These are phyloP conservation scores for Escovopsis sp. DNA, from an alignment of 2,329 filamentous ascomycete genomes.

Conservation along the genomic window DNA sequence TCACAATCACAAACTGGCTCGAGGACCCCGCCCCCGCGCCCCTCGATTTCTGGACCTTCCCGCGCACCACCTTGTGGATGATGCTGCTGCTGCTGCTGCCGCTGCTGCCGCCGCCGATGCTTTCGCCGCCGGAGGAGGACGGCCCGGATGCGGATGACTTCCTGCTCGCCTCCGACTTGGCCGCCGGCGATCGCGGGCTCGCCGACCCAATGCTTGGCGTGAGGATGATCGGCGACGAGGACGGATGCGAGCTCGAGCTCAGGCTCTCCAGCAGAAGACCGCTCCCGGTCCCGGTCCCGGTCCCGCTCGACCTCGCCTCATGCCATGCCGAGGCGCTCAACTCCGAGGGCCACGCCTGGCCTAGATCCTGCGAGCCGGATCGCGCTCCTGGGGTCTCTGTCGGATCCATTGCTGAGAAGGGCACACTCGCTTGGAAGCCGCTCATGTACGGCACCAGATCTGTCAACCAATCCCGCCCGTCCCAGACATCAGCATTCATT, in stretches of 20 bases:
- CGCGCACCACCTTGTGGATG: conserved; percentile 28
- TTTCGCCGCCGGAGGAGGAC: too few relatives aligned
- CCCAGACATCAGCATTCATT: background rate
- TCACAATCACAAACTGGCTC: conserved; percentile 40
- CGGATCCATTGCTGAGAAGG: conserved; percentile 14
- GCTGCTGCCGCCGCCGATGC: too few relatives aligned
- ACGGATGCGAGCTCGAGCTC: conserved; percentile 21
- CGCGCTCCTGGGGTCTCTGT: conserved; percentile 21
- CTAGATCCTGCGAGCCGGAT: conserved; percentile 1
- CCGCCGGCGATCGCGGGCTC: conserved; percentile 16
- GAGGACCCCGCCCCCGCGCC: conserved; percentile 13
- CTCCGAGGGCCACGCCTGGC: conserved; percentile 6
- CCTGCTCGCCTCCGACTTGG: conserved; percentile 14
- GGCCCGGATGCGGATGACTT: conserved; percentile 10
- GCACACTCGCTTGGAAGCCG: conserved; percentile 15
- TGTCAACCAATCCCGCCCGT: conserved; percentile 2
- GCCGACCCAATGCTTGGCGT: conserved; percentile 14
- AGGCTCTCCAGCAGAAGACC: conserved; percentile 25
- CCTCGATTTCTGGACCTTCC: conserved; percentile 33
- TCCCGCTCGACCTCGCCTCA: conserved; percentile 17
- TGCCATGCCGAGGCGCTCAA: conserved; percentile 24
- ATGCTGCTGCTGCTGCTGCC: conserved; percentile 7
- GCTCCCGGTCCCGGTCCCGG: conserved; percentile 12
- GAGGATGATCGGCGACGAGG: conserved; percentile 12
- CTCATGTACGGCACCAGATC: conserved; percentile 18